These are phyloP conservation scores for Brachypodium distachyon DNA, from an alignment of 202 grass and related monocot species.

Conservation along the genomic window DNA sequence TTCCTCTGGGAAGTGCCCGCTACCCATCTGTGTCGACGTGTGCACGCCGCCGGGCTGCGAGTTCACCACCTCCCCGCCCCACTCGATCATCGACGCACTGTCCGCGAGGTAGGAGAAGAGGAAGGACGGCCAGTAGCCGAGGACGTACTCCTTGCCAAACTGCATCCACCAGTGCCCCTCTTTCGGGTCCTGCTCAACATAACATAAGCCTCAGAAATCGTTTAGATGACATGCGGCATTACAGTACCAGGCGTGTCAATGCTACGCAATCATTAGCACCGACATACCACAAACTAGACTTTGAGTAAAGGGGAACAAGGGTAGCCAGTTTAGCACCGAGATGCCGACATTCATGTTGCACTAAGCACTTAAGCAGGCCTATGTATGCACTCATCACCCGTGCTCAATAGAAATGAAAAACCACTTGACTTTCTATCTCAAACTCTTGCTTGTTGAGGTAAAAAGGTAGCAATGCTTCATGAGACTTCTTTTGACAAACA, in stretches of 20 bases:
- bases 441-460: constrained; percentile 18
- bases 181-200: constrained; percentile 63
- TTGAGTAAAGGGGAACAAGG: neutral
- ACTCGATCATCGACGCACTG: constrained; percentile 81
- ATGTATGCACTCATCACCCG: constrained; percentile 18
- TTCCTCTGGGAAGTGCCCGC: constrained; percentile 84
- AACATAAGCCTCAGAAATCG: neutral
- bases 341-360: neutral
- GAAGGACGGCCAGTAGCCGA: constrained; percentile 93
- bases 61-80: constrained; percentile 97
- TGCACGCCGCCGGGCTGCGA: constrained; percentile 61
- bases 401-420: constrained; percentile 30
- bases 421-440: constrained; percentile 16
- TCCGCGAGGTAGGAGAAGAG: constrained; percentile 79
- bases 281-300: neutral
- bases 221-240: neutral
- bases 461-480: constrained; percentile 35
- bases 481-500: constrained; percentile 21
- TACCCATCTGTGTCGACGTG: constrained; percentile 95
- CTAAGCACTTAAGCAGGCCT: constrained; percentile 10
- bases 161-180: constrained; percentile 97
- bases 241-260: neutral
- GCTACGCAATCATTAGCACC: neutral
- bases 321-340: neutral
- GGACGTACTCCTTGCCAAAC: constrained; percentile 64